Evolutionary conservation across 169 alveolate genomes (phyloP).

Genomic region (Neospora caninum): DNA sequence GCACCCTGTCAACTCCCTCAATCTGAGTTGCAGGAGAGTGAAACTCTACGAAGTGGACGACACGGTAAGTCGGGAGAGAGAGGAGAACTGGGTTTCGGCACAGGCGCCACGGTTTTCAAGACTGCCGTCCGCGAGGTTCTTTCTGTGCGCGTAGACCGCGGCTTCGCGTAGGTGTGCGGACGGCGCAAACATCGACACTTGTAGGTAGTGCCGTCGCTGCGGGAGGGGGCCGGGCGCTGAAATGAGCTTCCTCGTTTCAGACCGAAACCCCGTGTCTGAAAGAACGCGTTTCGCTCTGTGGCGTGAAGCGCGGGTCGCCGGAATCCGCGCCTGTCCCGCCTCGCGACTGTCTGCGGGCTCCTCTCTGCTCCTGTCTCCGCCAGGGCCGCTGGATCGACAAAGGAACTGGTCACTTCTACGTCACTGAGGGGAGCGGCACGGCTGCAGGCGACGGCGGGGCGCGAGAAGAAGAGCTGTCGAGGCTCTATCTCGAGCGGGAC

Average conservation of each 20-base stretch:
- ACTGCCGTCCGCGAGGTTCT: no score
- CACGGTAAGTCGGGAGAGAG: background rate
- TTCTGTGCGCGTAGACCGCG: no score
- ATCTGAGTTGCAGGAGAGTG: constrained; percentile 17
- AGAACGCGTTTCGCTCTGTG: no score
- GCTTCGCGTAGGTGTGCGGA: no score
- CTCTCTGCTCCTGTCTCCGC: background rate
- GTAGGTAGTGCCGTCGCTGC: no score
- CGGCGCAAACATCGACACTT: no score
- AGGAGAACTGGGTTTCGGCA: background rate
- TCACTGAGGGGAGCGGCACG: constrained; percentile 7
- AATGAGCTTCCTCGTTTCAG: no score
- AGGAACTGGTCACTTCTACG: constrained; percentile 41
- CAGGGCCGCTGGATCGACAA: constrained; percentile 33
- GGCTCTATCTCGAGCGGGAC: background rate
- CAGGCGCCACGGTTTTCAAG: background rate
- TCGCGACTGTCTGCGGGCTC: background rate
- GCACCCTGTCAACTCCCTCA: constrained; percentile 33
- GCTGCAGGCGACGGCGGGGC: background rate
- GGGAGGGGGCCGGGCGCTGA: no score
- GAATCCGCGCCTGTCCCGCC: background rate
- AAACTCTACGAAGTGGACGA: constrained; percentile 50
- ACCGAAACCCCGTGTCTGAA: no score
- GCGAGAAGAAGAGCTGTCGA: background rate
- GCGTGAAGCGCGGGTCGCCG: no score